These are phyloP conservation scores for Quercus glauca DNA, from an alignment of 306 rosid genomes.

Conservation along the genomic window DNA sequence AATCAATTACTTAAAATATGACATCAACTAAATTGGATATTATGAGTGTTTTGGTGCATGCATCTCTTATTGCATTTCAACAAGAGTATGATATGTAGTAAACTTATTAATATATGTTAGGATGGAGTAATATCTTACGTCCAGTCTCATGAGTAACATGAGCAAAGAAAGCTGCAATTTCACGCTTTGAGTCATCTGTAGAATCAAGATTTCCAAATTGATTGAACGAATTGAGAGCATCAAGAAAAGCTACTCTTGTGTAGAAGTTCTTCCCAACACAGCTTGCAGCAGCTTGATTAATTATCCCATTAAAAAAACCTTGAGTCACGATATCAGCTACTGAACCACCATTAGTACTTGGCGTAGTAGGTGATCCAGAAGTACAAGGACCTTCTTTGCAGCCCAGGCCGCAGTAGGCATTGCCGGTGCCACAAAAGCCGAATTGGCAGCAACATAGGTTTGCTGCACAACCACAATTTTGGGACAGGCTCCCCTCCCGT, in stretches of 20 bases:
- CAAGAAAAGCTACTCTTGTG: conserved; percentile 40
- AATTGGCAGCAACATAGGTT: conserved; percentile 58
- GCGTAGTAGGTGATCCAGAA: not conserved
- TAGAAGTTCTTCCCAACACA: conserved; percentile 69
- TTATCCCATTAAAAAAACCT: conserved; percentile 49
- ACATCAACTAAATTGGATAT: no score
- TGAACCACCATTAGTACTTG: not conserved
- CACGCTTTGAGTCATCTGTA: conserved; percentile 59
- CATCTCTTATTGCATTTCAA: no score
- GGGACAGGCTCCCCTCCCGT: no score
- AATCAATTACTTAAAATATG: no score
- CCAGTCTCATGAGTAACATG: conserved; percentile 83
- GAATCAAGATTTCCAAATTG: conserved; percentile 41
- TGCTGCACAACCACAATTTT: conserved; percentile 57
- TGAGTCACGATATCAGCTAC: conserved; percentile 55
- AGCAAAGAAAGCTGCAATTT: conserved; percentile 76
- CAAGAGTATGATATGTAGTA: no score
- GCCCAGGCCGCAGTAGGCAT: conserved; percentile 57
- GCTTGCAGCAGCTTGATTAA: conserved; percentile 29
- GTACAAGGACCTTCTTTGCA: conserved; percentile 59
- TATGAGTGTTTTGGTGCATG: no score
- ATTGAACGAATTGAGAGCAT: conserved; percentile 42
- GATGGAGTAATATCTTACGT: conserved; percentile 33
- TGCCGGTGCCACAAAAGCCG: conserved; percentile 55
- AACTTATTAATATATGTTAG: not conserved